Evolutionary conservation across 2,329 filamentous ascomycete genomes (phyloP).

Genomic region (Verticillium klebahnii): DNA sequence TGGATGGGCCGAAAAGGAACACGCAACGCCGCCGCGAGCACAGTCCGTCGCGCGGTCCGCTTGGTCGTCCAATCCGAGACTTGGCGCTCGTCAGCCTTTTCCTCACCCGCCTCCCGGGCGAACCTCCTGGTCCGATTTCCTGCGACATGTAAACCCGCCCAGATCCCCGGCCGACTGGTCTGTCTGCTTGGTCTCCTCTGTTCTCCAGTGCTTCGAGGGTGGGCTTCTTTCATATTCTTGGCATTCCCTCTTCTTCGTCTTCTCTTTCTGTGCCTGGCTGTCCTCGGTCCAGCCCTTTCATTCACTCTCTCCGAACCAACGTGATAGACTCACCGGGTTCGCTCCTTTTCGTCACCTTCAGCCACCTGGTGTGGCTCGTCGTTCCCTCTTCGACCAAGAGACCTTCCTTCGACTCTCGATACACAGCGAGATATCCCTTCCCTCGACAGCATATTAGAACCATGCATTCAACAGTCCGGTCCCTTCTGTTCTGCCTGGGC

Average conservation of each 20-base stretch:
- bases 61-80: not conserved
- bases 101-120: not conserved
- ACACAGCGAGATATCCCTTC: not conserved
- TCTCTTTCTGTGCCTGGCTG: not conserved
- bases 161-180: not conserved
- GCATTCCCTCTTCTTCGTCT: constrained; percentile 2
- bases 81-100: not conserved
- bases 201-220: not conserved
- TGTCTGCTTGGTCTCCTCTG: not conserved
- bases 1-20: not conserved
- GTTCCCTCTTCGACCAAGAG: not conserved
- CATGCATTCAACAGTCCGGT: constrained; percentile 9
- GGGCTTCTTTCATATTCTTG: not conserved
- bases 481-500: constrained; percentile 10
- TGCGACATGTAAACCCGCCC: constrained; percentile 1
- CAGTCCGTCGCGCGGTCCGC: not conserved
- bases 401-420: not conserved
- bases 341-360: not conserved
- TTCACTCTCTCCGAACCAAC: not conserved
- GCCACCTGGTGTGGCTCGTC: constrained; percentile 12
- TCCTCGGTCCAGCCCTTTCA: not conserved
- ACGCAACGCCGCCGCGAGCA: not conserved
- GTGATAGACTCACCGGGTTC: constrained; percentile 1
- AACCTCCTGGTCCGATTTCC: not conserved
- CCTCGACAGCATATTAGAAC: constrained; percentile 1